A percentile compares a stretch with the other conserved stretches of the same genome.
phyloP scores from a whole-genome alignment of 805 yeast genomes.

The Cyberlindnera nakhonratchasimensis region DNA sequence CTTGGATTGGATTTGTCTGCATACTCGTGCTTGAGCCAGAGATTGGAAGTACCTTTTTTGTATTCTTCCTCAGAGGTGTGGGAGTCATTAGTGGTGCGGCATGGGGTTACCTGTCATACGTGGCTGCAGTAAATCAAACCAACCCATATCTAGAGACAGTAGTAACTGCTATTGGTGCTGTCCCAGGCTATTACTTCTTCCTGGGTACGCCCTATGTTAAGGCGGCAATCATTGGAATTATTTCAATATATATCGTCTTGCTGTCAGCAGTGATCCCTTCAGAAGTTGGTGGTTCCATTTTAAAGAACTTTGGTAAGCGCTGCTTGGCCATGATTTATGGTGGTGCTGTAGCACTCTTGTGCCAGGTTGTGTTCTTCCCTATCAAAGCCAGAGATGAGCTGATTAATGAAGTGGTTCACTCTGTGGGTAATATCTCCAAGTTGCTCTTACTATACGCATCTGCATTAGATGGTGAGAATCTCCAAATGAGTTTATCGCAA shows the following conservation, averaged over 20 bases:
- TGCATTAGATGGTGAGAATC: slow-evolving; percentile 35
- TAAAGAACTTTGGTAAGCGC: slow-evolving; percentile 45
- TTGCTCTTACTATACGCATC: slow-evolving; percentile 37
- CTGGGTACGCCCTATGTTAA: slow-evolving; percentile 46
- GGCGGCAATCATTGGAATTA: slow-evolving; percentile 47
- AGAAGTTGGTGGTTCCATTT: slow-evolving; percentile 37
- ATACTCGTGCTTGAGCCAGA: slow-evolving; percentile 47
- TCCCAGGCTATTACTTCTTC: slow-evolving; percentile 44
- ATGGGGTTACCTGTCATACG: slow-evolving; percentile 47
- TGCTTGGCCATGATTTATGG: slow-evolving; percentile 50
- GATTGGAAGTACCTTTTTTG: slow-evolving; percentile 48
- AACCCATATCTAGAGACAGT: slow-evolving; percentile 41
- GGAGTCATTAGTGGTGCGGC: slow-evolving; percentile 47
- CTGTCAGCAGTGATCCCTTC: slow-evolving; percentile 43
- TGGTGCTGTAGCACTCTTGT: slow-evolving; percentile 43
- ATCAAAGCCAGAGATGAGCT: slow-evolving; percentile 45
- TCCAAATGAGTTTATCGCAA: slow-evolving; percentile 27
- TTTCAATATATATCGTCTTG: slow-evolving; percentile 44
- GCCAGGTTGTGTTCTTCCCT: slow-evolving; percentile 45
- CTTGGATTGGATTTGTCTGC: slow-evolving; percentile 54
- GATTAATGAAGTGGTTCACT: slow-evolving; percentile 38
- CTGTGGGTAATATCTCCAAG: slow-evolving; percentile 38
- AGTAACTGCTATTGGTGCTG: slow-evolving; percentile 40
- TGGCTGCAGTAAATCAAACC: slow-evolving; percentile 39
- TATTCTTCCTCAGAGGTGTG: slow-evolving; percentile 43